Conservation (phyloP, 352 stramenopile species). For the Phytophthora crassamura region DNA sequence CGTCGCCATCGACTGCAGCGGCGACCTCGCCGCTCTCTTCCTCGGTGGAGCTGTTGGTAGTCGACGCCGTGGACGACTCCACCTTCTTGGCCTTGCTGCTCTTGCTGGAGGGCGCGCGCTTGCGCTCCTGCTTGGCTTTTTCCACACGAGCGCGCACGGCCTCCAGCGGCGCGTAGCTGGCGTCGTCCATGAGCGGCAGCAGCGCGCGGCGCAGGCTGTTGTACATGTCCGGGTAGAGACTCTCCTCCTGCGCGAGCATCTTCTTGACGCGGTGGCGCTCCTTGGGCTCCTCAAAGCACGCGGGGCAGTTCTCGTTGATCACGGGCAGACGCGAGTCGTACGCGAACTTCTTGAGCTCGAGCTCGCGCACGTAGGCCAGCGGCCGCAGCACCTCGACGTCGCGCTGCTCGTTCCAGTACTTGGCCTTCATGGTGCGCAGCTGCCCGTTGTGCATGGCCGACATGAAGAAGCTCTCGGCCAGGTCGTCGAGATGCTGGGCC, state of each 20-base stretch:
- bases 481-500: conserved; percentile 98
- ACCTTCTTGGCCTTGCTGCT: conserved; percentile 16
- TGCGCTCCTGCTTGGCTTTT: conserved; percentile 55
- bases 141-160: conserved; percentile 61
- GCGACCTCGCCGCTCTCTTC: conserved; percentile 20
- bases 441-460: conserved; percentile 98
- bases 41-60: conserved; percentile 28
- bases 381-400: conserved; percentile 97
- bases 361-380: conserved; percentile 96
- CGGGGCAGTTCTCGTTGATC: conserved; percentile 99
- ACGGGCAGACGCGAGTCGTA: conserved; percentile 92
- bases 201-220: conserved; percentile 71
- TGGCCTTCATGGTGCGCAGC: conserved; percentile 98
- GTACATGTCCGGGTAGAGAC: conserved; percentile 90
- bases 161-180: conserved; percentile 68
- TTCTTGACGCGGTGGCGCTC: conserved; percentile 98
- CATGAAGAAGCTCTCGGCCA: conserved; percentile 99
- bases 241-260: conserved; percentile 95
- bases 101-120: conserved; percentile 45
- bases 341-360: conserved; percentile 89
- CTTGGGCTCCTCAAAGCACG: conserved; percentile 98
- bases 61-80: conserved; percentile 6
- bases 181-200: conserved; percentile 84
- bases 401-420: conserved; percentile 96
- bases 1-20: no score